Conservation (phyloP, 257 asterid genomes). For the Primulina huaijiensis region DNA sequence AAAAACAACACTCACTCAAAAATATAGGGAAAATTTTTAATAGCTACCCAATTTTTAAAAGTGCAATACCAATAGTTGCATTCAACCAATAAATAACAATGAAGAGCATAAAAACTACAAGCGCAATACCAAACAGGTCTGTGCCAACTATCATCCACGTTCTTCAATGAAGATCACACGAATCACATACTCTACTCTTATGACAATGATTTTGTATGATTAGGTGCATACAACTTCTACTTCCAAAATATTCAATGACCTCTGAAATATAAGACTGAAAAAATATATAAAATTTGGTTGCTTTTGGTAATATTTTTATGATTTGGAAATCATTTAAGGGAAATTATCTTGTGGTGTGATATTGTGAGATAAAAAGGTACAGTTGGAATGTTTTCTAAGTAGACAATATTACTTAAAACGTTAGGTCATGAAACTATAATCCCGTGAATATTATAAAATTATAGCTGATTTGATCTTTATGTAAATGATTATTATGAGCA, state of each 20-base stretch:
- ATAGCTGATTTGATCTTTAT: no score
- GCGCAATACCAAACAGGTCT: slow-evolving; percentile 6
- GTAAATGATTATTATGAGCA: no score
- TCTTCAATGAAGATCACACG: slow-evolving; percentile 1
- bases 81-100: not conserved
- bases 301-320: not conserved
- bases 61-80: not conserved
- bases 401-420: no score
- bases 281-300: not conserved
- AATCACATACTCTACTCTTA: not conserved
- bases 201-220: not conserved
- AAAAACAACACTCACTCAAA: not conserved
- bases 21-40: not conserved
- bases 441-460: no score
- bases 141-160: not conserved
- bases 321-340: not conserved
- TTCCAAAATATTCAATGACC: not conserved
- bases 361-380: not conserved
- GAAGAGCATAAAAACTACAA: not conserved
- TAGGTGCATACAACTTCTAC: not conserved
- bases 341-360: not conserved
- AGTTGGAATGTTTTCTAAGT: not conserved
- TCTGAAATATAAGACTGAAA: not conserved
- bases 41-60: not conserved
- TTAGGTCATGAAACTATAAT: not conserved